Base-by-base conservation (phyloP, 2,329 filamentous ascomycete species). In the Cladosporium oxysporum region DNA sequence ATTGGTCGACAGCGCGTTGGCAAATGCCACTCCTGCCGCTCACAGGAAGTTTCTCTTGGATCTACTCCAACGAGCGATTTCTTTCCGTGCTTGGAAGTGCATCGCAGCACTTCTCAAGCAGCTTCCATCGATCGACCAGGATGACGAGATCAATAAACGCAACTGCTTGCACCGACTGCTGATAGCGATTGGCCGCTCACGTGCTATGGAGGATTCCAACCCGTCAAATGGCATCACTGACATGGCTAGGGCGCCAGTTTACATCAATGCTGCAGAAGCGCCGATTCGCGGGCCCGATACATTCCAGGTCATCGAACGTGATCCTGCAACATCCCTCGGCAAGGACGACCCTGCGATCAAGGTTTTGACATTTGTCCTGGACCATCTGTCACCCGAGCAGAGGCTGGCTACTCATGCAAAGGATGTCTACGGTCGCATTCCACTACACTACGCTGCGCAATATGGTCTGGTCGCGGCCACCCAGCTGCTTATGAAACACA, bases 391-490 rank as follows among this genome's bases (percentile, higher is more conserved):
- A 12, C 83, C 85, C 0, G 81, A 85, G 11, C 94, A 98, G 71
- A 87, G 89, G 12, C 70, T 76, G 14, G 90, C 90, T 0, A 81
- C 98, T 12, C 82, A 85, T 59, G 85, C 86, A 14, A 88, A 85
- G 66, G 94, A 98, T 78, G 84, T 88, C 0, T 91, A 94, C 67
- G 93, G 92, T 2, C 90, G 94, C 5, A 85, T 94, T 16, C 93
- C 94, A 1, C 83, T 98, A 12, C 94, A 98, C 76, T 97, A 97
- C 75, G 93, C 93, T 2, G 94, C 95, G 0, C 93, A 98, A 76
- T 97, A 96, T 75, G 95, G 95, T 2, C 93, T 97, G 72, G 91
- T 95, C 3, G 87, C 92, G n/a, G 89, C 97, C 11, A 97, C 92
- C 74, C 86, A 96, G 75, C 84, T 93, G 28, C 86, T 98, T 70